These are phyloP conservation scores for Elongisporangium prolatum DNA, from an alignment of 352 stramenopile species.

Conservation along the genomic window DNA sequence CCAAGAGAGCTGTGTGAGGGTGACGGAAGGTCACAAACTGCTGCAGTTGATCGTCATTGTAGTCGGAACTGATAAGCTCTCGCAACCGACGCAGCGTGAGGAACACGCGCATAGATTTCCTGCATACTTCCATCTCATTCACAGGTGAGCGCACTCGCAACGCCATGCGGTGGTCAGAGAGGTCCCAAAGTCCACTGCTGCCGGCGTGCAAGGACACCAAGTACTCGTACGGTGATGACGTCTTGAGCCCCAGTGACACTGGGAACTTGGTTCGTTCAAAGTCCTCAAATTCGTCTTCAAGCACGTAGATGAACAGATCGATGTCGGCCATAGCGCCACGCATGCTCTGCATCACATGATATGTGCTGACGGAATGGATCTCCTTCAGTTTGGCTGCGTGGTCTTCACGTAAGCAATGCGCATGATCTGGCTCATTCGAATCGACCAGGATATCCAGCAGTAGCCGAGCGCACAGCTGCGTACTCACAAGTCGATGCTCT, in stretches of 20 bases:
- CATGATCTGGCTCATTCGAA: constrained; percentile 8
- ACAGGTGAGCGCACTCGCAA: constrained; percentile 41
- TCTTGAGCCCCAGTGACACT: constrained; percentile 44
- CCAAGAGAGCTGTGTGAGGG: constrained; percentile 46
- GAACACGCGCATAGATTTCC: constrained; percentile 67
- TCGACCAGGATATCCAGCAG: constrained; percentile 58
- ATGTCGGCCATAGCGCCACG: constrained; percentile 72
- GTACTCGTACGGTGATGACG: constrained; percentile 62
- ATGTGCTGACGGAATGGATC: constrained; percentile 60
- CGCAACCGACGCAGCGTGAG: constrained; percentile 54
- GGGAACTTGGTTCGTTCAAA: constrained; percentile 54
- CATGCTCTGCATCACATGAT: constrained; percentile 82
- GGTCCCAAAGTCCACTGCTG: constrained; percentile 3
- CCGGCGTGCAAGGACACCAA: constrained; percentile 35
- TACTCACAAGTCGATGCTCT: constrained; percentile 49
- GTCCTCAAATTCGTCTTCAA: constrained; percentile 60
- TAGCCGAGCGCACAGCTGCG: constrained; percentile 44
- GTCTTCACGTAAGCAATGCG: constrained; percentile 11
- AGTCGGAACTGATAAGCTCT: constrained; percentile 38
- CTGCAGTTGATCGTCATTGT: constrained; percentile 39
- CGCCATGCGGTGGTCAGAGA: constrained; percentile 20
- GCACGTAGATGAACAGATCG: constrained; percentile 75
- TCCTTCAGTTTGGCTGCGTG: constrained; percentile 35
- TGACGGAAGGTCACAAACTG: constrained; percentile 54
- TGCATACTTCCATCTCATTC: constrained; percentile 71